Evolutionary conservation across 768 basidiomycete genomes (phyloP).

Genomic region (Boletus edulis): DNA sequence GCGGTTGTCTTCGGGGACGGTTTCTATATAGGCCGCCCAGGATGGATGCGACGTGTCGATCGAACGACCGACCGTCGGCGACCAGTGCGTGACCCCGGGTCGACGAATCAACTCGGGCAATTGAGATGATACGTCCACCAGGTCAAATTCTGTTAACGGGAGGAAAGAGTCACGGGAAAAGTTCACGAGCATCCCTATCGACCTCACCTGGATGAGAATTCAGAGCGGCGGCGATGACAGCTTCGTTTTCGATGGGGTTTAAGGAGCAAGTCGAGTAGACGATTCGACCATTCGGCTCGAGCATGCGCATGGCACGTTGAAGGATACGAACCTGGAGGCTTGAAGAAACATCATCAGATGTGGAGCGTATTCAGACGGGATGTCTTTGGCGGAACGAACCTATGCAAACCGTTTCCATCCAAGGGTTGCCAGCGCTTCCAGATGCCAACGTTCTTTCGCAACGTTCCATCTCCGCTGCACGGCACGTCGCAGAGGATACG

Average conservation of each 20-base stretch:
- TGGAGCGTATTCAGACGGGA: neutral
- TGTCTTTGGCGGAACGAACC: conserved; percentile 43
- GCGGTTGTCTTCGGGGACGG: conserved; percentile 46
- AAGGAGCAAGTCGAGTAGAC: conserved; percentile 98
- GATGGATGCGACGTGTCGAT: conserved; percentile 51
- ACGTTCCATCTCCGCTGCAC: conserved; percentile 95
- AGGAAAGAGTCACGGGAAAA: neutral
- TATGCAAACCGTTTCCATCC: conserved; percentile 90
- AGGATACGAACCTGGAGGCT: conserved; percentile 94
- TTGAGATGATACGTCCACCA: conserved; percentile 74
- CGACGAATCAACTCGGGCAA: conserved; percentile 71
- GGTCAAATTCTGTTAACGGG: conserved; percentile 55
- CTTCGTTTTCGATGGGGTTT: conserved; percentile 97
- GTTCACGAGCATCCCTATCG: neutral
- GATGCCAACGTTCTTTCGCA: conserved; percentile 92
- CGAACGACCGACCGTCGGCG: conserved; percentile 59
- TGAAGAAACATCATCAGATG: conserved; percentile 8
- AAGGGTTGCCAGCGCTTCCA: conserved; percentile 90
- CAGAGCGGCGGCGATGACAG: conserved; percentile 86
- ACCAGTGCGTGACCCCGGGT: conserved; percentile 79
- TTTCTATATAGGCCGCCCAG: conserved; percentile 57
- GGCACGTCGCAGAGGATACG: conserved; percentile 96
- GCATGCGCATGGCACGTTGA: conserved; percentile 87
- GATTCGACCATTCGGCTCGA: conserved; percentile 78
- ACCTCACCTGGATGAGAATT: conserved; percentile 59